Percentiles rank a stretch among this genome's conserved stretches.
Evolutionary conservation across 768 basidiomycete genomes (phyloP).

Genomic region (Chiua virens): DNA sequence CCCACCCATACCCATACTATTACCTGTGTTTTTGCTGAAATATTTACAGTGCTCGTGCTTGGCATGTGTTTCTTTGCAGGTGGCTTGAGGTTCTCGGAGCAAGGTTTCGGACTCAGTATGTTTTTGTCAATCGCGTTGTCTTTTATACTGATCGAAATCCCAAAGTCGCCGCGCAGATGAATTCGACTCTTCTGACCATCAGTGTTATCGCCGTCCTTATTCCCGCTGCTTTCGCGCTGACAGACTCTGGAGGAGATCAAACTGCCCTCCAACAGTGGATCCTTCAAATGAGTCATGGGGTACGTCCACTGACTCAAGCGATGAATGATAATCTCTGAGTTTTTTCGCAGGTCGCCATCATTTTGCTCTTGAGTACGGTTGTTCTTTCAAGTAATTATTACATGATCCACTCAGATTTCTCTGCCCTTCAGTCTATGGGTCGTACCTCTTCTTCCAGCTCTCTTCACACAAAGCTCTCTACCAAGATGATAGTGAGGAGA

Average conservation of each 20-base stretch:
- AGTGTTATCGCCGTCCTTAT: conserved; percentile 79
- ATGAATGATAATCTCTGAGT: conserved; percentile 6
- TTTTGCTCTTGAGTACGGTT: conserved; percentile 70
- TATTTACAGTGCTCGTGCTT: conserved; percentile 66
- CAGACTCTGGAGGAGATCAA: conserved; percentile 23
- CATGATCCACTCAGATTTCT: conserved; percentile 1
- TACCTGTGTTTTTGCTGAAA: neutral
- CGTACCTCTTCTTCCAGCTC: conserved; percentile 79
- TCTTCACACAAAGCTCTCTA: conserved; percentile 78
- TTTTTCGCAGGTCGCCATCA: conserved; percentile 59
- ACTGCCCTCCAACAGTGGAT: conserved; percentile 43
- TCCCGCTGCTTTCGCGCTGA: conserved; percentile 74
- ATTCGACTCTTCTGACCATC: conserved; percentile 71
- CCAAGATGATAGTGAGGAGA: conserved; percentile 41
- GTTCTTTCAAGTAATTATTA: neutral
- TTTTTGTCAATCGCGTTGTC: neutral
- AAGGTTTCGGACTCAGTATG: conserved; percentile 73
- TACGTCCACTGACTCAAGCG: conserved; percentile 32
- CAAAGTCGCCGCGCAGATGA: conserved; percentile 68
- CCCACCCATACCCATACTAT: neutral
- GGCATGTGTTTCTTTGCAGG: conserved; percentile 88
- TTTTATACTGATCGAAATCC: neutral
- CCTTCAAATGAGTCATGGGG: conserved; percentile 75
- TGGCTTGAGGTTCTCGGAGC: conserved; percentile 72
- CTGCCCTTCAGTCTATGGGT: conserved; percentile 56